phyloP scores from a whole-genome alignment of 1,139 yeast species.

The Zhuliangozyma parablackwelliae region DNA sequence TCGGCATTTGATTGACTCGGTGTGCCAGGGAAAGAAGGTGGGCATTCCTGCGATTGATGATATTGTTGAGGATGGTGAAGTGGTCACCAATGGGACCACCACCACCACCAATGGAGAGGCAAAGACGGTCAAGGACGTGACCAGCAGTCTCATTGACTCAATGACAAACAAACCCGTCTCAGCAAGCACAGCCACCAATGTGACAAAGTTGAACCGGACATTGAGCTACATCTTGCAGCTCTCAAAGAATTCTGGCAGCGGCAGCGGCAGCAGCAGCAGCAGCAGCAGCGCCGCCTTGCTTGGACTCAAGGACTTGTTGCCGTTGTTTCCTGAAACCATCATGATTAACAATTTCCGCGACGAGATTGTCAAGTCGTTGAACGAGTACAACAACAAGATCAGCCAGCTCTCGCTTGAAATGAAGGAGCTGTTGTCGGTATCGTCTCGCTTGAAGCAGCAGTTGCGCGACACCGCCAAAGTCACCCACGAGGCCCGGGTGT shows the following conservation, averaged over 20 bases:
- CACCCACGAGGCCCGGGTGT: conserved; percentile 34
- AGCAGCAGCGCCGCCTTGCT: conserved; percentile 21
- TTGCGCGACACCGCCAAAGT: conserved; percentile 46
- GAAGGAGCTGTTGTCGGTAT: conserved; percentile 65
- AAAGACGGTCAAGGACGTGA: conserved; percentile 5
- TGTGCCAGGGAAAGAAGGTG: conserved; percentile 22
- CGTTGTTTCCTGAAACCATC: conserved; percentile 78
- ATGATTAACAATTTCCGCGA: conserved; percentile 80
- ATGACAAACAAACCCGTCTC: conserved; percentile 1
- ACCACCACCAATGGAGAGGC: too few species aligned
- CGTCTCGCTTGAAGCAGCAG: conserved; percentile 58
- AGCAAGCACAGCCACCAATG: background rate
- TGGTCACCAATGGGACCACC: background rate
- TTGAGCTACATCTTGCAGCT: conserved; percentile 24
- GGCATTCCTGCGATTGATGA: conserved; percentile 15
- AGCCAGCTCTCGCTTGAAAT: conserved; percentile 65
- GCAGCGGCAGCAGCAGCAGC: conserved; percentile 9
- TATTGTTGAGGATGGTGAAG: conserved; percentile 3
- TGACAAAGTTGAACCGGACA: conserved; percentile 16
- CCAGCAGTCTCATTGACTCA: conserved; percentile 6
- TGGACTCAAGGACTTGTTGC: conserved; percentile 76
- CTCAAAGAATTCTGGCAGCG: conserved; percentile 17
- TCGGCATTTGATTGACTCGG: conserved; percentile 47
- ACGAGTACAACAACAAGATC: conserved; percentile 65
- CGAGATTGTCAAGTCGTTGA: conserved; percentile 75